These are phyloP conservation scores for Puya raimondii DNA, from an alignment of 176 grass and related monocot genomes.

Conservation along the genomic window DNA sequence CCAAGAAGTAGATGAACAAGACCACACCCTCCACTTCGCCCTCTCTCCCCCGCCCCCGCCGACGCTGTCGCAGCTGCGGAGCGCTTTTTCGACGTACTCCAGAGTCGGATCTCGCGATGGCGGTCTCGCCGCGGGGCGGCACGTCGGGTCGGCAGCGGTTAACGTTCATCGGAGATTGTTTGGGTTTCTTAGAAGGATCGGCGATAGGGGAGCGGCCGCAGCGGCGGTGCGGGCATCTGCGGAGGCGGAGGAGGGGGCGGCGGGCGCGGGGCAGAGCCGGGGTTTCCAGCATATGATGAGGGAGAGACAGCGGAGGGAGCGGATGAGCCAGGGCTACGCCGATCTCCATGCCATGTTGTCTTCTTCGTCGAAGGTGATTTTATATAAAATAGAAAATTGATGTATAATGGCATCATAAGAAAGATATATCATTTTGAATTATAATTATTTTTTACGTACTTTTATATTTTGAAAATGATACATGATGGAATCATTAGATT, in stretches of 20 bases:
- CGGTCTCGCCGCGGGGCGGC: neutral
- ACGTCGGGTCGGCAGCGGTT: neutral
- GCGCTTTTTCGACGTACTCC: neutral
- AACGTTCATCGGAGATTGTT: slow-evolving; percentile 7
- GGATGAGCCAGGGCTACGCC: slow-evolving; percentile 7
- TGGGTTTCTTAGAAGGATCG: neutral
- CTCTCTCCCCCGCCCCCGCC: neutral
- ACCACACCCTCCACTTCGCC: neutral
- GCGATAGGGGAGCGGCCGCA: neutral
- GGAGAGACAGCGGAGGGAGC: slow-evolving; percentile 16
- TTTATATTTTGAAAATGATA: no score
- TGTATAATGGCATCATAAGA: no score
- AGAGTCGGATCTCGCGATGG: neutral
- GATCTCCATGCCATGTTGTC: slow-evolving; percentile 11
- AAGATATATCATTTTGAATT: no score
- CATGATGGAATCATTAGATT: no score
- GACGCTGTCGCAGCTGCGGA: neutral
- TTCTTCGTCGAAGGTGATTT: neutral
- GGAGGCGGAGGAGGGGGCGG: neutral
- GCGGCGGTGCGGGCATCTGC: neutral
- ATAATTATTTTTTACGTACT: no score
- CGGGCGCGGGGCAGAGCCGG: neutral
- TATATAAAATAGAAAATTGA: no score
- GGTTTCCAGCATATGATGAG: slow-evolving; percentile 8
- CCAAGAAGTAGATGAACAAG: neutral